Conservation (phyloP, 2,329 filamentous ascomycete species). For the Alternaria consortialis region DNA sequence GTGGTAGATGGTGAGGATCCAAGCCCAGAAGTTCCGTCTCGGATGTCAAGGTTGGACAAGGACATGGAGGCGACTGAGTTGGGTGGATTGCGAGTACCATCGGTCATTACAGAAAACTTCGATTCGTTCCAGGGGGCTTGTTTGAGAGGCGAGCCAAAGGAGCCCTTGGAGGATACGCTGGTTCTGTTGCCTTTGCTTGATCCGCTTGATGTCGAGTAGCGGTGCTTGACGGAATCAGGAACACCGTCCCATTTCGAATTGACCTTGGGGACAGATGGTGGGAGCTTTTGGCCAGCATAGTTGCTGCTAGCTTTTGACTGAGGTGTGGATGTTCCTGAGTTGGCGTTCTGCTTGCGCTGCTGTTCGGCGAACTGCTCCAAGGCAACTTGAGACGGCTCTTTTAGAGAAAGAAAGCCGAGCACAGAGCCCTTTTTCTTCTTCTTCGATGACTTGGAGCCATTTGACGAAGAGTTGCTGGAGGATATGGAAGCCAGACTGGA, state of each 20-base stretch:
- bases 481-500: constrained; percentile 45
- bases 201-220: constrained; percentile 19
- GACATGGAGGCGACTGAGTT: constrained; percentile 42
- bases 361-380: constrained; percentile 57
- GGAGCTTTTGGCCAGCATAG: constrained; percentile 55
- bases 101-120: constrained; percentile 32
- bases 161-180: constrained; percentile 28
- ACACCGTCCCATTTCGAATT: constrained; percentile 65
- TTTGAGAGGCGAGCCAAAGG: constrained; percentile 19
- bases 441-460: constrained; percentile 38
- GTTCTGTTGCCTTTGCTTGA: constrained; percentile 29
- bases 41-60: constrained; percentile 14
- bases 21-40: constrained; percentile 13
- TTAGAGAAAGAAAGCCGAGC: constrained; percentile 58
- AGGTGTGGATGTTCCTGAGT: constrained; percentile 30
- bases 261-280: constrained; percentile 60
- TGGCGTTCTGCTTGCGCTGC: constrained; percentile 52
- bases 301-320: constrained; percentile 24
- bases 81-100: constrained; percentile 40
- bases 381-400: constrained; percentile 60
- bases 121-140: constrained; percentile 27
- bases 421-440: constrained; percentile 51
- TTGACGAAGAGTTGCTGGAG: constrained; percentile 37
- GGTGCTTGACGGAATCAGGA: constrained; percentile 52
- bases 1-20: constrained; percentile 31